phyloP scores from a whole-genome alignment of 225 moss, liverwort and hornwort species.

The Pseudoscleropodium purum region DNA sequence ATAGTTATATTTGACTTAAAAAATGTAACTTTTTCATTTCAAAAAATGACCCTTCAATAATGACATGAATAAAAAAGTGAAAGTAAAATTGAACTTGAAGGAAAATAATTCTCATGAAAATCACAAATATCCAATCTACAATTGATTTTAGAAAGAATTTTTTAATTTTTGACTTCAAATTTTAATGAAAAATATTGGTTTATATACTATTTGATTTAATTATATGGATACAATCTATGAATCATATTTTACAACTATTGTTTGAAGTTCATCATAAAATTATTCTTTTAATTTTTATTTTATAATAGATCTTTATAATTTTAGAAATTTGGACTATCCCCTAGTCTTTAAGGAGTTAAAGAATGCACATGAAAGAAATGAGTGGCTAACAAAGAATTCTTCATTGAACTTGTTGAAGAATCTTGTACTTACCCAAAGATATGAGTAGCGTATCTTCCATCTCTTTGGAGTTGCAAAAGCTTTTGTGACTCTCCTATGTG shows the following conservation, averaged over 20 bases:
- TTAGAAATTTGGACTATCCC: background rate
- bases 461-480: background rate
- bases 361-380: rapidly evolving
- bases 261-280: background rate
- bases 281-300: background rate
- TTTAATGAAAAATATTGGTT: background rate
- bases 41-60: background rate
- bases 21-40: background rate
- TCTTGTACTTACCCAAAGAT: rapidly evolving
- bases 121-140: background rate
- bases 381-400: background rate
- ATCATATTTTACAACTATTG: background rate
- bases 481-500: rapidly evolving
- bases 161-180: background rate
- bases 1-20: too few species aligned
- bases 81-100: background rate
- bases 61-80: background rate
- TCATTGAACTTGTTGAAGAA: background rate
- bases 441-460: rapidly evolving
- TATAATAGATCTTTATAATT: background rate
- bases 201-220: background rate
- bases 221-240: background rate
- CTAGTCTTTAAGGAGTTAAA: rapidly evolving
- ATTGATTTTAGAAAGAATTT: background rate
- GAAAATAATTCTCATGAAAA: background rate